phyloP scores from a whole-genome alignment of 306 rosid genomes.

The Medicago lupulina region DNA sequence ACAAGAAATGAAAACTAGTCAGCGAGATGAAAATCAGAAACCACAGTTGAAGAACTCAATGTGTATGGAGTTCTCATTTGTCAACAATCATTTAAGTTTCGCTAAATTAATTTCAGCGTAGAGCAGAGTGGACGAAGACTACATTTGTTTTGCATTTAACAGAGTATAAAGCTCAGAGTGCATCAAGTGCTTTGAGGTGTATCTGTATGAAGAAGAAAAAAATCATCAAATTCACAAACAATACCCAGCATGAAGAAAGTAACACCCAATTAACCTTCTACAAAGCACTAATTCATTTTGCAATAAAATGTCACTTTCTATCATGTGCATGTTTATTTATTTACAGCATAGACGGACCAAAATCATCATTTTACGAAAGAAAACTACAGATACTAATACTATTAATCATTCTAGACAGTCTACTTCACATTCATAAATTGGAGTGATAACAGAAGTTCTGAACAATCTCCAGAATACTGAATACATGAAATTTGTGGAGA shows the following conservation, averaged over 20 bases:
- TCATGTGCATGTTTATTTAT: background rate
- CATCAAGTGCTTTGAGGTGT: conserved; percentile 36
- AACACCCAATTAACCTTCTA: conserved; percentile 8
- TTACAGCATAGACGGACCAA: background rate
- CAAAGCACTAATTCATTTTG: conserved; percentile 17
- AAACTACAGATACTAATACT: conserved; percentile 1
- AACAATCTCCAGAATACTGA: conserved; percentile 13
- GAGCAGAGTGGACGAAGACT: conserved; percentile 28
- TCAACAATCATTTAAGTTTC: conserved; percentile 20
- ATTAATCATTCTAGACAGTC: conserved; percentile 13
- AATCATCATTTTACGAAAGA: conserved; percentile 1
- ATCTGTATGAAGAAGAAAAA: conserved; percentile 36
- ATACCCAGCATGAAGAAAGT: conserved; percentile 22
- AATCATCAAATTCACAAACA: conserved; percentile 34
- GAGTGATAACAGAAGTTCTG: conserved; percentile 3
- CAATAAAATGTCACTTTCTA: conserved; percentile 16
- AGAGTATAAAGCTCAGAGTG: conserved; percentile 5
- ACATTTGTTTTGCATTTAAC: conserved; percentile 7
- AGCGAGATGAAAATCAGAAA: conserved; percentile 4
- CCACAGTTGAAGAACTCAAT: conserved; percentile 17
- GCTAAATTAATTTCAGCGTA: conserved; percentile 18
- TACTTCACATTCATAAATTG: background rate
- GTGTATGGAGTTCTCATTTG: conserved; percentile 18
- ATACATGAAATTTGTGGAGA: conserved; percentile 9
- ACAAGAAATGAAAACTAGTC: background rate